phyloP scores from a whole-genome alignment of 345 rosid species.

The Populus nigra region DNA sequence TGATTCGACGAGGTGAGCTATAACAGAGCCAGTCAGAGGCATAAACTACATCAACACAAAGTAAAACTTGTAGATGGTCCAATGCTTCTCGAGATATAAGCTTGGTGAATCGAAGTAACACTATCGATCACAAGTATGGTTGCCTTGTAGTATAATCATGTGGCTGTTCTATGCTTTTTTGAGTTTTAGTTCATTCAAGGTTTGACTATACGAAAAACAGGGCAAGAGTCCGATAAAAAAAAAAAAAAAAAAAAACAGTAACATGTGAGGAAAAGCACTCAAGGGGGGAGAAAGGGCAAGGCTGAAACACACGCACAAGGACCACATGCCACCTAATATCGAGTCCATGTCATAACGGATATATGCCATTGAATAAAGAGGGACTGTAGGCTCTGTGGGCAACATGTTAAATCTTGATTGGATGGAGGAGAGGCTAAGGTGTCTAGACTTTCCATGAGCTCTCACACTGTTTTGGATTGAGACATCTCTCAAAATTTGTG shows the following conservation, averaged over 20 bases:
- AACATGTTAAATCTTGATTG: conserved; percentile 24
- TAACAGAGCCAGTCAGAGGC: neutral
- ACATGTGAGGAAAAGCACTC: neutral
- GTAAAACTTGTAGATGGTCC: neutral
- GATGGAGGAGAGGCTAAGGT: conserved; percentile 4
- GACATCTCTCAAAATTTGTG: neutral
- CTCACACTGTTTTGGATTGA: neutral
- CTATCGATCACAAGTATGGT: neutral
- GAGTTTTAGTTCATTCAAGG: conserved; percentile 5
- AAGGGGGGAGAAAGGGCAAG: neutral
- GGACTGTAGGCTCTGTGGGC: neutral
- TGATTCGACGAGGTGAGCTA: neutral
- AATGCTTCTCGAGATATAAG: neutral
- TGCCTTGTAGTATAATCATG: neutral
- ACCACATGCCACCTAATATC: conserved; percentile 8
- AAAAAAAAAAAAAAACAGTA: neutral
- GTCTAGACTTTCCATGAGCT: neutral
- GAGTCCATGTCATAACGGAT: conserved; percentile 18
- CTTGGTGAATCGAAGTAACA: neutral
- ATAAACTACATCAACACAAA: neutral
- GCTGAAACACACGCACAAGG: neutral
- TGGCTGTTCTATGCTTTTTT: neutral
- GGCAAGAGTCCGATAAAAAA: no score
- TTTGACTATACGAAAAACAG: neutral
- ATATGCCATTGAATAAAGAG: conserved; percentile 9